Evolutionary conservation across 2,329 filamentous ascomycete species (phyloP).

Genomic region (Dryadomyces sulphureus): DNA sequence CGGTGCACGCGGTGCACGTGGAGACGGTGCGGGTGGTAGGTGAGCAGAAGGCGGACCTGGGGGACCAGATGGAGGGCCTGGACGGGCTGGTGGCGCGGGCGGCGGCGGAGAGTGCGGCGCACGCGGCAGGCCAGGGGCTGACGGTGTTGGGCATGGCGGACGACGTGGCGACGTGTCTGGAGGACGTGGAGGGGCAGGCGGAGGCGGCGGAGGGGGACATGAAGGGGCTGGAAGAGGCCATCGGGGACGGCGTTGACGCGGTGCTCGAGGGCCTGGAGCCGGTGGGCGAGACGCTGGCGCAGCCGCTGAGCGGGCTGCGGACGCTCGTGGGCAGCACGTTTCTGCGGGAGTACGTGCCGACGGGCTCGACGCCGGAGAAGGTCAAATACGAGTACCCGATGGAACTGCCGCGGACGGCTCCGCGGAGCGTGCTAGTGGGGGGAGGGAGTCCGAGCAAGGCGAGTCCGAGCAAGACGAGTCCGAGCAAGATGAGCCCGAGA

Average conservation of each 20-base stretch:
- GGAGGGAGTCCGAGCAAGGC: constrained; percentile 7
- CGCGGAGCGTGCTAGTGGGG: constrained; percentile 26
- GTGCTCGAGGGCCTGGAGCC: constrained; percentile 47
- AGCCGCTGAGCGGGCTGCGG: constrained; percentile 58
- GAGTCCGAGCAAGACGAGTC: constrained; percentile 1
- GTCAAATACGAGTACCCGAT: constrained; percentile 67
- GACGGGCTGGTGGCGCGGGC: constrained; percentile 83
- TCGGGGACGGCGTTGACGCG: constrained; percentile 42
- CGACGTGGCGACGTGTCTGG: constrained; percentile 60
- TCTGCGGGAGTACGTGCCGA: constrained; percentile 69
- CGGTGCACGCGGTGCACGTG: constrained; percentile 75
- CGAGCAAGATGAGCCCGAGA: neutral
- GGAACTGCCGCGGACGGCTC: constrained; percentile 57
- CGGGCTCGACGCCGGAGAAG: constrained; percentile 76
- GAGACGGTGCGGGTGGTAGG: constrained; percentile 84
- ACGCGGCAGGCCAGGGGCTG: constrained; percentile 50
- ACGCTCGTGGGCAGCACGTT: constrained; percentile 47
- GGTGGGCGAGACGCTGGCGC: constrained; percentile 44
- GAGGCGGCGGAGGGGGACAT: constrained; percentile 51
- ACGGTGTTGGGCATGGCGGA: constrained; percentile 47
- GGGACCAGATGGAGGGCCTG: constrained; percentile 74
- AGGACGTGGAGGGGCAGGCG: constrained; percentile 16
- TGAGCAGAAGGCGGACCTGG: constrained; percentile 74
- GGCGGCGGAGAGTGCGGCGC: constrained; percentile 61
- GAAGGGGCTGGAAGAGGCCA: constrained; percentile 51